Conservation (phyloP, 169 alveolate genomes). For the Perkinsus chesapeaki region DNA sequence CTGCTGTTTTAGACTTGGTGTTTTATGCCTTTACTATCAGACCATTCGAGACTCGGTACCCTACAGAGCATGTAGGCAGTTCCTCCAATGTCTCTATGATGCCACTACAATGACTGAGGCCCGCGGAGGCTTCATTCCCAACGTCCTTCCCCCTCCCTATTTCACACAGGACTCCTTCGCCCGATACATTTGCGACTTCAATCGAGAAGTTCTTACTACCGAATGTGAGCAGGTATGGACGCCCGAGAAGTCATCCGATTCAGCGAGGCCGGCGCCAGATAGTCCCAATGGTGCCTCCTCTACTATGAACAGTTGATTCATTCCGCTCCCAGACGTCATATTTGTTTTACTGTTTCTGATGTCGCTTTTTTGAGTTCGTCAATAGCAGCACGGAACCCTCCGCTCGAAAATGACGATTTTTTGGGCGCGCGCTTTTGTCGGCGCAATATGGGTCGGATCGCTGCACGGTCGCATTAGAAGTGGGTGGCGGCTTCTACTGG, state of each 20-base stretch:
- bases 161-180: not conserved
- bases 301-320: too few relatives aligned
- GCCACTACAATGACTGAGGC: not conserved
- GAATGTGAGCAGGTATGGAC: not conserved
- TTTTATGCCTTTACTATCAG: not conserved
- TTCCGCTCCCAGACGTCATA: too few relatives aligned
- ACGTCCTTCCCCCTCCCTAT: not conserved
- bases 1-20: not conserved
- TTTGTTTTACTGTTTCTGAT: not conserved
- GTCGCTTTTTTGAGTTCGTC: not conserved
- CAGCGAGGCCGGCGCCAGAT: not conserved
- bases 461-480: not conserved
- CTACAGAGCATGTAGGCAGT: not conserved
- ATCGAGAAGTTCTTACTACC: not conserved
- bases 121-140: not conserved
- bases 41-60: not conserved
- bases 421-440: slow-evolving; percentile 2
- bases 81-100: not conserved
- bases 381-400: not conserved
- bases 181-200: not conserved
- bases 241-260: not conserved
- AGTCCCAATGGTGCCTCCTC: too few relatives aligned
- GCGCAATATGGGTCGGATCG: not conserved
- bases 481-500: not conserved
- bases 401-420: not conserved